Conservation (phyloP, 2,329 filamentous ascomycete genomes). For the Xylariomycetidae sp. region DNA sequence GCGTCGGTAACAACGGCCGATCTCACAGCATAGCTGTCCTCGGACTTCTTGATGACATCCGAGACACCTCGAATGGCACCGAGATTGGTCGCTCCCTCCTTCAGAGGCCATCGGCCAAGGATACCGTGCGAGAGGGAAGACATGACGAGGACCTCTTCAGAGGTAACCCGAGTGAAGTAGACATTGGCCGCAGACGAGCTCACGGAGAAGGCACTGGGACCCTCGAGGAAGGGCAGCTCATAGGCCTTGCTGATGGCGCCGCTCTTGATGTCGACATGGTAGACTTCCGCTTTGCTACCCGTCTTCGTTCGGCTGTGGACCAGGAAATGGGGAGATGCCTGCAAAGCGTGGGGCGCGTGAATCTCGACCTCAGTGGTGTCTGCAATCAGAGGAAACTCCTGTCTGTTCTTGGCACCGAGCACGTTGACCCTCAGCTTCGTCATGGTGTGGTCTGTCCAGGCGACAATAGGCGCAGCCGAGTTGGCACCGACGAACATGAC, state of each 20-base stretch:
- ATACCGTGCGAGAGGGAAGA: slow-evolving; percentile 73
- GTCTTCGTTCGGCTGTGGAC: slow-evolving; percentile 68
- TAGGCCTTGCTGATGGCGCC: slow-evolving; percentile 70
- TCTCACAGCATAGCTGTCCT: slow-evolving; percentile 67
- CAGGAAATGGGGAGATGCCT: slow-evolving; percentile 74
- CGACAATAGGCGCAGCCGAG: slow-evolving; percentile 66
- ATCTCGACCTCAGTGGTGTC: slow-evolving; percentile 52
- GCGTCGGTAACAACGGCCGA: slow-evolving; percentile 62
- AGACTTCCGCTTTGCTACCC: slow-evolving; percentile 79
- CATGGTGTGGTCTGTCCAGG: slow-evolving; percentile 62
- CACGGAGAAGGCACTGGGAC: slow-evolving; percentile 69
- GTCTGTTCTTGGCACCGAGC: slow-evolving; percentile 52
- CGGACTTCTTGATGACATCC: slow-evolving; percentile 70
- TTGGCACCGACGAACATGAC: slow-evolving; percentile 73
- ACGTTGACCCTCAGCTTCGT: slow-evolving; percentile 66
- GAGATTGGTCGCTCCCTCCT: slow-evolving; percentile 34
- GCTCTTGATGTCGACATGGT: slow-evolving; percentile 69
- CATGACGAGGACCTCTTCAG: slow-evolving; percentile 65
- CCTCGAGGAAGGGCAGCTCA: slow-evolving; percentile 64
- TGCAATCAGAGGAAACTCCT: slow-evolving; percentile 45
- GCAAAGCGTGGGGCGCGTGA: slow-evolving; percentile 66
- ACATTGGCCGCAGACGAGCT: slow-evolving; percentile 75
- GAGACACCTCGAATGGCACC: slow-evolving; percentile 63
- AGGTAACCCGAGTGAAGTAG: slow-evolving; percentile 79
- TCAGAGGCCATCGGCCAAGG: slow-evolving; percentile 66